Conservation (phyloP, 2,329 filamentous ascomycete species). For the Fusarium lyarnte region DNA sequence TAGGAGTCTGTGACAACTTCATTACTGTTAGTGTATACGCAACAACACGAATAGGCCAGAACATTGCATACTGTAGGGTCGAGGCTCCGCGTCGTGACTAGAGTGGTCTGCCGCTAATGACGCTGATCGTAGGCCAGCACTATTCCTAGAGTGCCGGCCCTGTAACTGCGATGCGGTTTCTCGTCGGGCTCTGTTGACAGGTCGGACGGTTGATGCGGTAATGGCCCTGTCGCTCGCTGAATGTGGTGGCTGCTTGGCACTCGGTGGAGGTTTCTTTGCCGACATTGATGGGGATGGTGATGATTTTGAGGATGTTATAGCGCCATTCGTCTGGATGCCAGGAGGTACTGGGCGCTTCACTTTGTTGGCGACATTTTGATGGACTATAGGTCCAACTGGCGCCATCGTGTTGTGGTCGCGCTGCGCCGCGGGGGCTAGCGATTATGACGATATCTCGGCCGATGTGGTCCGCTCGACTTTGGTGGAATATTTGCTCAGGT, state of each 20-base stretch:
- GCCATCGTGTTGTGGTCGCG: slow-evolving; percentile 58
- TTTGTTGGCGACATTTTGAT: slow-evolving; percentile 62
- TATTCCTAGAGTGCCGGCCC: slow-evolving; percentile 61
- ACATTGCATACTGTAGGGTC: slow-evolving; percentile 59
- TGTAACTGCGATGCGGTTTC: slow-evolving; percentile 60
- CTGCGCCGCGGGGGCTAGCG: slow-evolving; percentile 39
- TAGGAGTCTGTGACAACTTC: slow-evolving; percentile 78
- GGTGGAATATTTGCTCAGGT: slow-evolving; percentile 18
- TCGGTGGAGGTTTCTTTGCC: slow-evolving; percentile 61
- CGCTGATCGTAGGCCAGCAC: slow-evolving; percentile 59
- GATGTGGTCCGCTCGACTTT: slow-evolving; percentile 29
- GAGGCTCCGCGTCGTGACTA: slow-evolving; percentile 54
- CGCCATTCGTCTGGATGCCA: slow-evolving; percentile 72
- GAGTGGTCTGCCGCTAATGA: slow-evolving; percentile 57
- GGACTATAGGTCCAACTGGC: slow-evolving; percentile 61
- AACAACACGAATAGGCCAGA: not conserved
- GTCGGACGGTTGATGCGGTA: slow-evolving; percentile 56
- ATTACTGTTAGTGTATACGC: slow-evolving; percentile 35
- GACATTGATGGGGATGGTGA: slow-evolving; percentile 69
- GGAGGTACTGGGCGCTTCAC: slow-evolving; percentile 74
- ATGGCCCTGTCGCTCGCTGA: slow-evolving; percentile 50
- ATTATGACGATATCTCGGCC: slow-evolving; percentile 18
- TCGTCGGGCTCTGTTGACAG: slow-evolving; percentile 67
- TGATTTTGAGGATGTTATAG: slow-evolving; percentile 62
- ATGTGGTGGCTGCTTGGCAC: slow-evolving; percentile 53